Evolutionary conservation across 2,329 filamentous ascomycete species (phyloP).

Genomic region (Colletotrichum sp.): DNA sequence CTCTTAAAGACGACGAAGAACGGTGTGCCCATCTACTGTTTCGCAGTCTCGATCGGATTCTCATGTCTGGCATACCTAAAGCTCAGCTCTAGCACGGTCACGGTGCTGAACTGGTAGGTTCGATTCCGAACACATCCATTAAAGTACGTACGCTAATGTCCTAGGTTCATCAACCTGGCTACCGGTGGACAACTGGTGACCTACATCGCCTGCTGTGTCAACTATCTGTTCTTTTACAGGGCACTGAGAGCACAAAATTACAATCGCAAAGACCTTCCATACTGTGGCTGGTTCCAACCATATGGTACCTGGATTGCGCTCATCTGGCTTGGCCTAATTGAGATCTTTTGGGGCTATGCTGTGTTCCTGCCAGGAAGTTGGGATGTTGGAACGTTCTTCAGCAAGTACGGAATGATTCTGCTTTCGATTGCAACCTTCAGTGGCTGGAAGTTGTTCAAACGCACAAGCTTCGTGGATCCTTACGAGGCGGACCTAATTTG

Average conservation of each 20-base stretch:
- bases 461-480: neutral
- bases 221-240: neutral
- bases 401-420: neutral
- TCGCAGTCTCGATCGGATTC: slow-evolving; percentile 57
- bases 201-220: neutral
- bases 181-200: neutral
- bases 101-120: neutral
- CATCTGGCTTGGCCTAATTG: neutral
- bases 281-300: neutral
- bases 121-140: neutral
- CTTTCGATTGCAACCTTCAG: neutral
- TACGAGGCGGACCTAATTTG: neutral
- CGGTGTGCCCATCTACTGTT: slow-evolving; percentile 66
- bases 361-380: neutral
- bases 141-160: neutral
- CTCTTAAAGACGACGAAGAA: slow-evolving; percentile 60
- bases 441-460: neutral
- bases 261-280: neutral
- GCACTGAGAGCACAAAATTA: neutral
- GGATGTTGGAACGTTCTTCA: neutral
- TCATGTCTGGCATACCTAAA: slow-evolving; percentile 58
- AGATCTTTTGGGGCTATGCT: neutral
- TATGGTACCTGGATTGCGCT: neutral
- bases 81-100: slow-evolving; percentile 25
- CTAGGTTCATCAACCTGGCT: neutral